Evolutionary conservation across 129 eudicot species (phyloP).

Genomic region (Sambucus nigra): DNA sequence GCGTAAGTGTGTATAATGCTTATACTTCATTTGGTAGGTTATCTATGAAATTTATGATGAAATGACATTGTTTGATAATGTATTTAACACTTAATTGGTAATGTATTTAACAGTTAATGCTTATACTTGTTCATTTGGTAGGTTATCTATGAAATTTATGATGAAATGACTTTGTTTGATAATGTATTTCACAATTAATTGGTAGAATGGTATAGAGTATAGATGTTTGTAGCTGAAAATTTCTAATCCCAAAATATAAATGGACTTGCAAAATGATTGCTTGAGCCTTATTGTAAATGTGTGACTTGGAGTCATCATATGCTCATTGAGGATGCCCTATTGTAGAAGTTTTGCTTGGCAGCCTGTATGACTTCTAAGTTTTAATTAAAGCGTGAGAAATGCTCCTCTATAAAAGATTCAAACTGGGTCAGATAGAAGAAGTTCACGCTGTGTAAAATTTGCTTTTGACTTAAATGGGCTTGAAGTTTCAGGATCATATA

Average conservation of each 20-base stretch:
- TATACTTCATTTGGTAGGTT: not conserved
- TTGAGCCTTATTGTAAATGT: not conserved
- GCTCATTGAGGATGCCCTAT: not conserved
- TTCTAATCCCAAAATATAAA: not conserved
- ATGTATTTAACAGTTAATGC: too few species aligned
- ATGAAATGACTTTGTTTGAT: not conserved
- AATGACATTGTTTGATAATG: not conserved
- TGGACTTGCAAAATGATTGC: not conserved
- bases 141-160: not conserved
- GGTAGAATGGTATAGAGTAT: not conserved
- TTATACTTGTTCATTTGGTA: not conserved
- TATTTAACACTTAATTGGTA: too few species aligned
- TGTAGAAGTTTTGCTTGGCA: not conserved
- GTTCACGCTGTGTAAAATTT: not conserved
- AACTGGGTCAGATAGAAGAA: not conserved
- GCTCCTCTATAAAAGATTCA: too few species aligned
- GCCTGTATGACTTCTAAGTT: not conserved
- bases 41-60: not conserved
- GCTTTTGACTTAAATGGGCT: not conserved
- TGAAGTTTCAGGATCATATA: not conserved
- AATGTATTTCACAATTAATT: too few species aligned
- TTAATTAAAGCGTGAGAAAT: not conserved
- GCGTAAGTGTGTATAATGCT: slow-evolving; percentile 53
- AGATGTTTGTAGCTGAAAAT: not conserved
- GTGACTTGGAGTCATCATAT: not conserved